Evolutionary conservation across 2,329 filamentous ascomycete genomes (phyloP).

Genomic region (Calonectria hawksworthii): DNA sequence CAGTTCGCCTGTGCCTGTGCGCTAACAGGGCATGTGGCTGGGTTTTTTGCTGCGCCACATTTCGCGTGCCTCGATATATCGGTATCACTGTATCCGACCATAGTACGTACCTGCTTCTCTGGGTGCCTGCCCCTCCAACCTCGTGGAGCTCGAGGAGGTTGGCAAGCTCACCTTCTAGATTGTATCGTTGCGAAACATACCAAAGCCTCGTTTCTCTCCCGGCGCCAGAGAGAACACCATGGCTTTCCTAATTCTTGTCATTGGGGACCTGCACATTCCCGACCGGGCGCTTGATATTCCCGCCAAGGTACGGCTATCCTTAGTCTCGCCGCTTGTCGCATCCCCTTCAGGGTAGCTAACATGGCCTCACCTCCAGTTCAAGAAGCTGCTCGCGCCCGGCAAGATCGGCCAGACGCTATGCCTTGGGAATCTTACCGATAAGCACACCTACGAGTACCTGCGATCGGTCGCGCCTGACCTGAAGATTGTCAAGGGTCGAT

Average conservation of each 20-base stretch:
- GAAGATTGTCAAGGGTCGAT: constrained; percentile 77
- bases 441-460: constrained; percentile 84
- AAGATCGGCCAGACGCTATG: constrained; percentile 88
- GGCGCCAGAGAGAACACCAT: constrained; percentile 65
- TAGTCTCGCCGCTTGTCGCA: constrained; percentile 19
- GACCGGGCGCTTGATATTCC: constrained; percentile 93
- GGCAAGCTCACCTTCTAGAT: constrained; percentile 40
- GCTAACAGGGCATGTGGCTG: constrained; percentile 17
- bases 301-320: constrained; percentile 74
- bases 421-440: constrained; percentile 85
- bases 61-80: constrained; percentile 36
- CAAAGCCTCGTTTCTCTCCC: constrained; percentile 40
- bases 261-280: constrained; percentile 94
- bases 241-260: constrained; percentile 90
- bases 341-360: constrained; percentile 42
- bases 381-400: constrained; percentile 85
- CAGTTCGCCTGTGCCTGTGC: constrained; percentile 3
- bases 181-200: constrained; percentile 37
- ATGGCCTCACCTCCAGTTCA: constrained; percentile 71
- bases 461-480: constrained; percentile 80
- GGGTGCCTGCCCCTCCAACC: constrained; percentile 48
- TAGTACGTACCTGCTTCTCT: constrained; percentile 38
- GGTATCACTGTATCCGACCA: constrained; percentile 50
- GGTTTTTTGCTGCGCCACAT: constrained; percentile 36
- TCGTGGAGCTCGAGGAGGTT: constrained; percentile 44